These are phyloP conservation scores for Malassezia brasiliensis DNA, from an alignment of 1,284 basidiomycete species.

Conservation along the genomic window DNA sequence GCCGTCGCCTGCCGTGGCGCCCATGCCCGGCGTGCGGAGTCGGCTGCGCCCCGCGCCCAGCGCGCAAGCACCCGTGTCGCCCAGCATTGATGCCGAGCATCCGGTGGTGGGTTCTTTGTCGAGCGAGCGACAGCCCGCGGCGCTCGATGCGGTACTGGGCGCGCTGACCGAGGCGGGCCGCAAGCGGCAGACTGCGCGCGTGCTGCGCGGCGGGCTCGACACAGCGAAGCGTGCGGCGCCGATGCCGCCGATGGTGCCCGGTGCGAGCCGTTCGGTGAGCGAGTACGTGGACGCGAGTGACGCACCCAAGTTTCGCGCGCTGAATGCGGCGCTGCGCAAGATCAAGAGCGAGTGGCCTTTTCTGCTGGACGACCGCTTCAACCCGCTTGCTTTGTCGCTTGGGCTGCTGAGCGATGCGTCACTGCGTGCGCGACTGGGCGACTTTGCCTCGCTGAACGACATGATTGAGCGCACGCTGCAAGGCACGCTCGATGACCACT, in stretches of 20 bases:
- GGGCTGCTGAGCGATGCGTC: constrained; percentile 41
- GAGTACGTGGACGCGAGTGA: constrained; percentile 29
- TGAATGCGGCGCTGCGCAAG: constrained; percentile 45
- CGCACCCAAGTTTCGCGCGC: constrained; percentile 29
- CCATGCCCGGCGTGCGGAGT: neutral
- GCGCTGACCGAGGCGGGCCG: constrained; percentile 37
- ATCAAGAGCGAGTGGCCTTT: constrained; percentile 44
- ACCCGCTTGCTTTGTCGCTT: constrained; percentile 35
- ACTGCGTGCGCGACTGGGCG: constrained; percentile 27
- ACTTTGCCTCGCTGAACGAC: constrained; percentile 35
- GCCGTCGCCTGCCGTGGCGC: neutral
- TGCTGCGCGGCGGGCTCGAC: constrained; percentile 33
- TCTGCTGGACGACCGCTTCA: constrained; percentile 42
- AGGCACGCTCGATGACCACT: constrained; percentile 46
- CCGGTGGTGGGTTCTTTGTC: constrained; percentile 35
- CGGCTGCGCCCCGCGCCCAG: neutral
- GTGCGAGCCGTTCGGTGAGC: constrained; percentile 20
- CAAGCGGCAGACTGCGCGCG: constrained; percentile 36
- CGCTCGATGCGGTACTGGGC: constrained; percentile 32
- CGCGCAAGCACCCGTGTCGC: neutral
- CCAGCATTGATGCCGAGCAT: neutral
- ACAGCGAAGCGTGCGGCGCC: constrained; percentile 19
- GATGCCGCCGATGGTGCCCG: constrained; percentile 25
- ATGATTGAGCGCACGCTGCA: constrained; percentile 39
- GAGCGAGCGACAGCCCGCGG: constrained; percentile 26